Evolutionary conservation across 768 basidiomycete species (phyloP), one percentile per base, ranked within the genome.

Genomic region (Symmetrospora coprosmae): DNA sequence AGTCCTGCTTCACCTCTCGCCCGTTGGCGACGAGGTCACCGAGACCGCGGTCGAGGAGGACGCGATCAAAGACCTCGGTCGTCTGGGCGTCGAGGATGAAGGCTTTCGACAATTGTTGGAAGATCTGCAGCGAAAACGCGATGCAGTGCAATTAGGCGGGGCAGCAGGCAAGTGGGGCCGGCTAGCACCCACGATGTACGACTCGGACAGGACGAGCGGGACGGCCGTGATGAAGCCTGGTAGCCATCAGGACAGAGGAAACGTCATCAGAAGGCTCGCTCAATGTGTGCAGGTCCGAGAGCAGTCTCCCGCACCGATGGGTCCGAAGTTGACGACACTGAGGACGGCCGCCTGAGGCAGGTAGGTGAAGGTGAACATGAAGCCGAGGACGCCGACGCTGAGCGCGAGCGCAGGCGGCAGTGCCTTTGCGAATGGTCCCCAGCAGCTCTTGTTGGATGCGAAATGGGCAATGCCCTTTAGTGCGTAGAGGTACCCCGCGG

Each of bases 211-310:
- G 34, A 78, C 75, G 38, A 75, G 72, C 56, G 71, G 72, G 72
- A 78, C 73, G 2, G 80, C 80, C 8, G 76, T 76, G 31, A 80
- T 66, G 67, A 82, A 81, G 1, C 73, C 74, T 73, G 58, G n/a
- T 2, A 19, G 21, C 1, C 6, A 19, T 27, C 19, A 21, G 27
- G 4, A 31, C 8, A 34, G 38, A 21, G 49, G 23, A 16, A 19
- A 50, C 38, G 33, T 50, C 27, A 35, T 50, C 49, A 50, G 33
- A 34, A 31, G 33, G 19, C 31, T 50, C 4, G 49, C 27, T 8
- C 13, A 50, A 35, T 5, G 11, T 4, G 17, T 34, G 21, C 27
- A 9, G 4, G 30, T 35, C 14, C n/a, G 37, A 34, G 39, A 41
- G 34, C n/a, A 11, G 40, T 38, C n/a, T n/a, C n/a, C n/a, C n/a